Base-by-base conservation (phyloP, 805 yeast genomes). In the Candida chilensis region DNA sequence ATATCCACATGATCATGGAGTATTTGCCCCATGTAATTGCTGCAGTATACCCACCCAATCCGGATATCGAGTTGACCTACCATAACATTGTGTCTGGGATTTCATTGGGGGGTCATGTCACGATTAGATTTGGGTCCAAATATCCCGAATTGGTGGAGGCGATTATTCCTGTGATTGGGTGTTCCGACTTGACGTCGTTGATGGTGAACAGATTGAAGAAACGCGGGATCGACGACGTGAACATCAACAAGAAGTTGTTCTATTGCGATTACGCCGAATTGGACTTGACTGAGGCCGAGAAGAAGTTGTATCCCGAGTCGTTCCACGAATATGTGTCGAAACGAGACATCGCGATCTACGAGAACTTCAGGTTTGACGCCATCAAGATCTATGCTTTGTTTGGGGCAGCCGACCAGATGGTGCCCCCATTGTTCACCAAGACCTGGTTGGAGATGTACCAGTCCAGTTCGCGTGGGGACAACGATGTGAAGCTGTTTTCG, bases 51-150 rank as follows among this genome's bases (percentile, higher is more conserved):
- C n/a, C n/a, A n/a, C n/a, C n/a, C n/a, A n/a, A n/a, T n/a, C n/a
- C n/a, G n/a, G n/a, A n/a, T n/a, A 32, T 36, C 20, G 44, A 42
- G 5, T 35, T 62, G 28, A 39, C 41, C 31, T 57, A 32, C 44
- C 47, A 29, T 34, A 64, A 64, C 44, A 56, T 67, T 26, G 47
- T 69, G 17, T 41, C 61, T 9, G 83, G 82, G 1, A 56, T 57
- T 24, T 71, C 79, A 0, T 53, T 73, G 27, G 80, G 81, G 3
- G 82, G 74, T 0, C 79, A 75, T 45, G 55, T 65, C n/a, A 54
- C 65, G 18, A 69, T 71, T 55, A 48, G 65, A 39, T 60, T 50
- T 46, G 73, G 59, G 14, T 42, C 48, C 28, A 41, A 40, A 36
- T 54, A 57, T 39, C 65, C 71, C 4, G 45, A 56, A 3, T 38